These are phyloP conservation scores for Chaetomium sp. DNA, from an alignment of 2,329 filamentous ascomycete genomes.

Conservation along the genomic window DNA sequence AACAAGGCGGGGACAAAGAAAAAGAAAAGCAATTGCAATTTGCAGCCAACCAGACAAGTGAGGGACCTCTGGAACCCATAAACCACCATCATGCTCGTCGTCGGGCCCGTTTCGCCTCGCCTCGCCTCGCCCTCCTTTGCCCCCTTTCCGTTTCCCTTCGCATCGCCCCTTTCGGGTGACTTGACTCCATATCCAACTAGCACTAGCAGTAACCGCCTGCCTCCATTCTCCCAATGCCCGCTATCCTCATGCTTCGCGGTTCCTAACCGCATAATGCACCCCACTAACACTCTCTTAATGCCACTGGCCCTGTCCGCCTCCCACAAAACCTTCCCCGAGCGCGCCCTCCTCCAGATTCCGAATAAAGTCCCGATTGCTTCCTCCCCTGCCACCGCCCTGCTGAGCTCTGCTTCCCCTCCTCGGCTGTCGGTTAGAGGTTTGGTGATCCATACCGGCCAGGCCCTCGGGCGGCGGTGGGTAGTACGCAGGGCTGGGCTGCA, in stretches of 20 bases:
- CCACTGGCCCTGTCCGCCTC: slow-evolving; percentile 48
- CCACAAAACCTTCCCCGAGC: slow-evolving; percentile 85
- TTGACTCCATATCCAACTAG: neutral
- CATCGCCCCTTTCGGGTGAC: neutral
- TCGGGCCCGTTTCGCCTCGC: neutral
- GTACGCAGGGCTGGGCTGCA: slow-evolving; percentile 94
- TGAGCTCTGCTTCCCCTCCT: slow-evolving; percentile 70
- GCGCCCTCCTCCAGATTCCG: slow-evolving; percentile 91
- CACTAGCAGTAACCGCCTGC: neutral
- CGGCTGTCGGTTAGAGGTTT: slow-evolving; percentile 48
- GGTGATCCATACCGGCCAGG: slow-evolving; percentile 57
- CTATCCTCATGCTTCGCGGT: neutral
- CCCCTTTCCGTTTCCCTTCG: neutral
- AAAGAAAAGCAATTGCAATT: neutral
- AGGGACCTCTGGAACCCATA: too few species aligned
- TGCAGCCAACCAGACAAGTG: neutral
- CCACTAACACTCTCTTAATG: slow-evolving; percentile 49
- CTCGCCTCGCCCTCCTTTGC: neutral
- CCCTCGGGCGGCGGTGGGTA: slow-evolving; percentile 90
- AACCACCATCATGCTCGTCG: too few species aligned
- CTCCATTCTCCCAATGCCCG: neutral
- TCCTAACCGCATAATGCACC: too few species aligned
- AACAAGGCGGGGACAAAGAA: neutral
- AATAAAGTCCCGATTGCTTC: slow-evolving; percentile 76
- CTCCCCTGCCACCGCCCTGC: slow-evolving; percentile 36